A percentile compares a stretch with the other conserved stretches of the same genome.
These are phyloP conservation scores for Torulaspora quercuum DNA, from an alignment of 805 yeast species.

Conservation along the genomic window DNA sequence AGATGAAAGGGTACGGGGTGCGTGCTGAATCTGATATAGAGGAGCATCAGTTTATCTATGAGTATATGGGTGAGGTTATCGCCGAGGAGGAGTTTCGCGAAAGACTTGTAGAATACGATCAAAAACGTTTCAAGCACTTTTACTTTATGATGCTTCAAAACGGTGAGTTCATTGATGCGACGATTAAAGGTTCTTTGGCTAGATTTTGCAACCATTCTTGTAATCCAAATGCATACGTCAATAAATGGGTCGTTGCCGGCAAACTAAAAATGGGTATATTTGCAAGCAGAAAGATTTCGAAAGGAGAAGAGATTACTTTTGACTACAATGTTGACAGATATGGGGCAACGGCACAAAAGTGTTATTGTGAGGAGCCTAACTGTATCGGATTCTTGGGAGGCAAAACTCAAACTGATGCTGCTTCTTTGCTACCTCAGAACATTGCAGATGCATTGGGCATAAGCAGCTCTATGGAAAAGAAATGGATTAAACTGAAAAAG, in stretches of 20 bases:
- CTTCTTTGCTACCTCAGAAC: constrained; percentile 75
- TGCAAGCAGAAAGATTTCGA: constrained; percentile 64
- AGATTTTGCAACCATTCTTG: constrained; percentile 95
- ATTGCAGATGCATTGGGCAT: constrained; percentile 86
- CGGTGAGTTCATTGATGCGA: constrained; percentile 93
- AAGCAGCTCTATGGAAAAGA: constrained; percentile 60
- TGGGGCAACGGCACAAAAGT: constrained; percentile 91
- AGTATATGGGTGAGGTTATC: constrained; percentile 91
- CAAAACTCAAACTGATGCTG: constrained; percentile 92
- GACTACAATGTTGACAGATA: constrained; percentile 90
- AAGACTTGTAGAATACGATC: constrained; percentile 72
- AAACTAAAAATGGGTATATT: constrained; percentile 92
- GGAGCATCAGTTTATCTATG: constrained; percentile 74
- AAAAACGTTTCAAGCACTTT: constrained; percentile 68
- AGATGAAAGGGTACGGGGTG: constrained; percentile 84
- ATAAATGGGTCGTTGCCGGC: constrained; percentile 94
- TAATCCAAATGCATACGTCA: constrained; percentile 90
- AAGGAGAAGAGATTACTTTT: constrained; percentile 84
- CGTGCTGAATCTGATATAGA: constrained; percentile 60
- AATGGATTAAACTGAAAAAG: constrained; percentile 63
- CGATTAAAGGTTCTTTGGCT: constrained; percentile 81
- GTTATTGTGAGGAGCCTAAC: constrained; percentile 90
- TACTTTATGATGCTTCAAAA: constrained; percentile 95
- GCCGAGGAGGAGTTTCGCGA: constrained; percentile 71
- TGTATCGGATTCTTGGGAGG: constrained; percentile 96